Conservation (phyloP, 2,329 filamentous ascomycete genomes). For the Penicillium sclerotiorum region DNA sequence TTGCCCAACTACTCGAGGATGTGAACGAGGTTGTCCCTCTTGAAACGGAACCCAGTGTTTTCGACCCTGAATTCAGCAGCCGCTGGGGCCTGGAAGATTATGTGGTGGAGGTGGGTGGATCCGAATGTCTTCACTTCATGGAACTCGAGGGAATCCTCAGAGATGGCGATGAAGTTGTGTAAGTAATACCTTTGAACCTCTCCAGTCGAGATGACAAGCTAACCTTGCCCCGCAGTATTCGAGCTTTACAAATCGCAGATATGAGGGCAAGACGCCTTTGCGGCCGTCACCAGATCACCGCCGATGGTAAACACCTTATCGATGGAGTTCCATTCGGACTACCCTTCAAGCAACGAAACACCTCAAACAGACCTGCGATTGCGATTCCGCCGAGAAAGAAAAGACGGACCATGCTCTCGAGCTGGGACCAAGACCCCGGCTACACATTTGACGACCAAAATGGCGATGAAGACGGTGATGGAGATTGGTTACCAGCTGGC, state of each 20-base stretch:
- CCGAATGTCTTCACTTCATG: conserved; percentile 87
- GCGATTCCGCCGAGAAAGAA: conserved; percentile 74
- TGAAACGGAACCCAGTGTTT: conserved; percentile 59
- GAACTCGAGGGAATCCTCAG: conserved; percentile 69
- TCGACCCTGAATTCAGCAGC: conserved; percentile 38
- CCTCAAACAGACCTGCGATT: conserved; percentile 65
- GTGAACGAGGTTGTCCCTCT: conserved; percentile 81
- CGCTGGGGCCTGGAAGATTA: conserved; percentile 92
- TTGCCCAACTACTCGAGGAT: conserved; percentile 74
- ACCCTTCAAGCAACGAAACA: conserved; percentile 62
- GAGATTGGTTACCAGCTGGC: conserved; percentile 31
- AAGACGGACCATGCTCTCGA: conserved; percentile 47
- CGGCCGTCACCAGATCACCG: conserved; percentile 78
- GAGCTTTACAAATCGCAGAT: conserved; percentile 75
- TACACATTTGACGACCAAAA: conserved; percentile 9
- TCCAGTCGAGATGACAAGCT: neutral
- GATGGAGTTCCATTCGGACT: conserved; percentile 86
- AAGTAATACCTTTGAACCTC: conserved; percentile 38
- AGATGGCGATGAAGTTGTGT: conserved; percentile 83
- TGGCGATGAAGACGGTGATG: conserved; percentile 33
- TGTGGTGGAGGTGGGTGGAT: conserved; percentile 76
- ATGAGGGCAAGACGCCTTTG: conserved; percentile 70
- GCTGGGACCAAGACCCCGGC: conserved; percentile 28
- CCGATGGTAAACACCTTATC: conserved; percentile 76
- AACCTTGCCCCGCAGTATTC: conserved; percentile 60